Evolutionary conservation across 2,329 filamentous ascomycete genomes (phyloP).

Genomic region (Knufia fluminis): DNA sequence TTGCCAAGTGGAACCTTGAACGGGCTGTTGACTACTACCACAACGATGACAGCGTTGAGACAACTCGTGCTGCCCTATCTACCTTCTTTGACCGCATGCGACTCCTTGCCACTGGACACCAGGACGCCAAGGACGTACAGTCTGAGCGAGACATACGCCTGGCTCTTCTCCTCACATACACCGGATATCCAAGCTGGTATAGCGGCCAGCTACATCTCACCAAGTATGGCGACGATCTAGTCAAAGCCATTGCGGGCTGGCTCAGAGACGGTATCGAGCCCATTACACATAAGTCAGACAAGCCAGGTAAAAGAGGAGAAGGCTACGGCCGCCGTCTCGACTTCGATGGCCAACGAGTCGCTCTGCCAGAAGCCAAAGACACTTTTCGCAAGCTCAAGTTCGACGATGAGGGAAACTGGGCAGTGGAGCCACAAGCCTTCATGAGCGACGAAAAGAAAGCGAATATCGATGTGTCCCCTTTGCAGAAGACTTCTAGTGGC

Average conservation of each 20-base stretch:
- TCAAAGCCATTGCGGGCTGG: neutral
- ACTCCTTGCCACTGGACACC: neutral
- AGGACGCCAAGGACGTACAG: neutral
- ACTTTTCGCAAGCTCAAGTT: neutral
- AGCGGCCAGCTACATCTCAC: neutral
- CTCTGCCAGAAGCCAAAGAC: neutral
- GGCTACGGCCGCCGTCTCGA: neutral
- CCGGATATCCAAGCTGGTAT: neutral
- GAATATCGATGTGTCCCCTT: neutral
- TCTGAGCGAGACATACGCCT: neutral
- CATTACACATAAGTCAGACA: neutral
- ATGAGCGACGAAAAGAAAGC: neutral
- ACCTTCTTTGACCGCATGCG: constrained; percentile 1
- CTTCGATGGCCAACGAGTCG: neutral
- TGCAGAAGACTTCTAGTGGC: neutral
- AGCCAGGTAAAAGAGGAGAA: neutral
- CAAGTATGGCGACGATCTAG: neutral
- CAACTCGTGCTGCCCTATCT: neutral
- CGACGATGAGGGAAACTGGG: neutral
- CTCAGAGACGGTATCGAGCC: neutral
- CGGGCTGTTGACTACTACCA: neutral
- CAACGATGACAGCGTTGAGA: neutral
- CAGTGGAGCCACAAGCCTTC: neutral
- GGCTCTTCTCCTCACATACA: neutral
- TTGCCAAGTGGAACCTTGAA: neutral